Evolutionary conservation across 495 filamentous ascomycete species (phyloP), one percentile per base, ranked within the genome.

Genomic region (Choiromyces venosus): DNA sequence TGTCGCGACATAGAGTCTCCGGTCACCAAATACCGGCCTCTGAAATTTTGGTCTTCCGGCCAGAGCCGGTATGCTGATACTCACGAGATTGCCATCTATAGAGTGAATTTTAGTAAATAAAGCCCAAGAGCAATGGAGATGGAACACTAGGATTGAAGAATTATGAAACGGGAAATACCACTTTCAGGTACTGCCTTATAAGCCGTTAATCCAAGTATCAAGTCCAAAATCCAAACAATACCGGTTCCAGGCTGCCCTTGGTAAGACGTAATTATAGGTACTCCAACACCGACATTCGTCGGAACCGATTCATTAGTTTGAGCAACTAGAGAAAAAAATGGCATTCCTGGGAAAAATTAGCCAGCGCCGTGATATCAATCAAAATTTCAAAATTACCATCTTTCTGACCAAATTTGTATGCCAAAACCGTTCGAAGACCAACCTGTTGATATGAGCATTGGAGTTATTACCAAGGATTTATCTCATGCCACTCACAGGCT

Each of bases 141-240:
- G n/a, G n/a, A n/a, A n/a, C n/a, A n/a, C n/a, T n/a, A n/a, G n/a
- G n/a, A n/a, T n/a, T n/a, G n/a, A n/a, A n/a, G n/a, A n/a, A n/a
- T n/a, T n/a, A n/a, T n/a, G n/a, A n/a, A n/a, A n/a, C n/a, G n/a
- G 80, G 79, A 8, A 74, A 66, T 16, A 71, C 72, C 64, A 79
- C 82, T 78, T 79, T 81, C 68, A 21, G 81, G 81, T 33, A 84
- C 76, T 2, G 83, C 83, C 37, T 82, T 67, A 64, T 76, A 86
- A 37, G 82, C 84, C 21, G 81, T 76, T 6, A 86, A 75, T 12
- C 83, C 82, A 16, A 80, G 78, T 66, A 85, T 81, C 8, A 80
- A 77, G 78, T 86, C 85, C 2, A 82, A 77, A 65, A 84, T 72
- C 83, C 83, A 85, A 29, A 84, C 71, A 46, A 85, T 76, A 0